phyloP scores from a whole-genome alignment of 768 basidiomycete genomes.

The Tulasnella sp. region DNA sequence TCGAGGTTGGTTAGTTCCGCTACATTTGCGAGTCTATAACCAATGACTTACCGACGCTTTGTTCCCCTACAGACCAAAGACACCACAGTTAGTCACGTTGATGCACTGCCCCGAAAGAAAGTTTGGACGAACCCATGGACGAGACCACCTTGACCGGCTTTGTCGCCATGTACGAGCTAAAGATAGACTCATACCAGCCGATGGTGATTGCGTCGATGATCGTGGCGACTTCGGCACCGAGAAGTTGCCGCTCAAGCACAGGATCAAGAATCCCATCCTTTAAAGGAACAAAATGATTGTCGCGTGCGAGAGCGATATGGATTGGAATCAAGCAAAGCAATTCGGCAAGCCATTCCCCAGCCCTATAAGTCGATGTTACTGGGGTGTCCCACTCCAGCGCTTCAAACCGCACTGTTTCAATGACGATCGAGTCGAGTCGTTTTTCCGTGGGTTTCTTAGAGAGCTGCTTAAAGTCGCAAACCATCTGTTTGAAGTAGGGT shows the following conservation, averaged over 20 bases:
- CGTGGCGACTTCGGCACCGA: conserved; percentile 45
- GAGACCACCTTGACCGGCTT: conserved; percentile 57
- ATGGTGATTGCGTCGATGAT: conserved; percentile 45
- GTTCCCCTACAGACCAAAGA: background rate
- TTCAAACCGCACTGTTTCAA: conserved; percentile 19
- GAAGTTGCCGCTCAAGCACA: conserved; percentile 38
- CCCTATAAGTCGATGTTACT: conserved; percentile 27
- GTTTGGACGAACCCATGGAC: conserved; percentile 38
- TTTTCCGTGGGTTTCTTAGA: conserved; percentile 42
- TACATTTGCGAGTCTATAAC: background rate
- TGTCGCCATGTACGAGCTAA: conserved; percentile 47
- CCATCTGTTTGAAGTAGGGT: conserved; percentile 36
- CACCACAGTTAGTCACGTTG: too few relatives aligned
- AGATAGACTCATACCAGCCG: conserved; percentile 54
- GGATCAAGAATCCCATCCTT: conserved; percentile 45
- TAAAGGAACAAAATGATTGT: conserved; percentile 49
- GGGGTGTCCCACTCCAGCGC: conserved; percentile 1
- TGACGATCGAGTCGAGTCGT: background rate
- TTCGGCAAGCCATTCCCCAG: conserved; percentile 52
- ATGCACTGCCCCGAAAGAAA: background rate
- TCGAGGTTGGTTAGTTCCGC: background rate
- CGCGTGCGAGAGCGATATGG: conserved; percentile 45
- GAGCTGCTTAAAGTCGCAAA: conserved; percentile 36
- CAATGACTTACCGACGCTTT: conserved; percentile 16
- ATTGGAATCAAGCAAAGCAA: conserved; percentile 52